Evolutionary conservation across 495 filamentous ascomycete genomes (phyloP).

Genomic region (Penicillium atrosanguineum): DNA sequence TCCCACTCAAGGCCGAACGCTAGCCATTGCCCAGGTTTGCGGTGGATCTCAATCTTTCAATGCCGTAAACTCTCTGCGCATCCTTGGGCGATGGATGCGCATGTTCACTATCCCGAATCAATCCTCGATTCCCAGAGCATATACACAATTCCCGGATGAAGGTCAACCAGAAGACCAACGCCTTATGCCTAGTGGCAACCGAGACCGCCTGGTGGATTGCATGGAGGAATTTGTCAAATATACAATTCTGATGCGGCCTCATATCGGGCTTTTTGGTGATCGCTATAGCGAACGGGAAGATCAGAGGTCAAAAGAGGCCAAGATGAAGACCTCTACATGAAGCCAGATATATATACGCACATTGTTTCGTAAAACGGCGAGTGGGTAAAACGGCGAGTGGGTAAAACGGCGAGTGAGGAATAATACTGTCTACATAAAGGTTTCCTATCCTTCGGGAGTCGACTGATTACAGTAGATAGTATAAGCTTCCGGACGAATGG

Average conservation of each 20-base stretch:
- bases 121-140: conserved; percentile 62
- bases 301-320: conserved; percentile 13
- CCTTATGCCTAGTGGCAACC: conserved; percentile 58
- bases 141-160: conserved; percentile 60
- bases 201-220: conserved; percentile 69
- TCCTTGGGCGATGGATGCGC: conserved; percentile 74
- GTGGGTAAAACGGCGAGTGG: no score
- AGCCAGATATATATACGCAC: background rate
- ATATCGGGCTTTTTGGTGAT: conserved; percentile 62
- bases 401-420: no score
- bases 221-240: conserved; percentile 80
- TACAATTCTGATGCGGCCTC: conserved; percentile 62
- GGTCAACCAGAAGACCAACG: conserved; percentile 51
- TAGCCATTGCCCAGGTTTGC: conserved; percentile 62
- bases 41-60: conserved; percentile 73
- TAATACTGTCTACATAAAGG: no score
- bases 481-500: no score
- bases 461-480: no score
- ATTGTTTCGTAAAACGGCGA: no score
- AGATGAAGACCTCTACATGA: background rate
- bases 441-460: no score
- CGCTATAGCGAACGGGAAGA: conserved; percentile 59
- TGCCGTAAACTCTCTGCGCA: conserved; percentile 66
- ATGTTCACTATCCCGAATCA: conserved; percentile 76
- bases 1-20: conserved; percentile 67